Evolutionary conservation across 2,329 filamentous ascomycete species (phyloP), one percentile per base, ranked within the genome.

Genomic region (Fusarium denticulatum): DNA sequence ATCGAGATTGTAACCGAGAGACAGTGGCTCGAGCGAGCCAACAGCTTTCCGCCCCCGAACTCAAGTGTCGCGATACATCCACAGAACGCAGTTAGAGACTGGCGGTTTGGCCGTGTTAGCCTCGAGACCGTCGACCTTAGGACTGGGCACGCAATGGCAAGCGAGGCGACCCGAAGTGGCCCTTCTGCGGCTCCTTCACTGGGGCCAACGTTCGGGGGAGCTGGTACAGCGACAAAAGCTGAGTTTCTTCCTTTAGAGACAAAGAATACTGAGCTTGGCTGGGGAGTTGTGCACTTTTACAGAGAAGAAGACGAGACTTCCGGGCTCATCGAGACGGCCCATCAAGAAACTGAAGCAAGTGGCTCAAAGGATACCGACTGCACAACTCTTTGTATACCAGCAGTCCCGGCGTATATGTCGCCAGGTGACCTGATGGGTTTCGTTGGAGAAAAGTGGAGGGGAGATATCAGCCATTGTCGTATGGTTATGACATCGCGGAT

Each of bases 251-350:
- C 93, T 2, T 86, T 96, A 2, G 89, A 92, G 63, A 89, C 90
- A 22, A 90, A 87, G 76, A 90, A 92, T 61, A 94, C 94, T 2
- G 93, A 97, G 67, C 87, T 95, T 4, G 94, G 94, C 46, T 98
- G 94, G 92, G 96, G 96, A 3, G 90, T 98, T 20, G 95, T 99
- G 5, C 96, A 98, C 81, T 88, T 99, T 34, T 99, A 98, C 81
- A 90, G 95, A 15, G 96, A 98, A 81, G 89, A 89, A 5, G 90
- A 94, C 66, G 93, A 97, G 81, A 92, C 91, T 2, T 86, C 89
- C 4, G 88, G 86, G 18, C 83, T 94, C 73, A 65, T 64, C 22
- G 64, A 64, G 69, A 67, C 72, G 42, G 79, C 73, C 66, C 80
- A 50, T 9, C 74, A 74, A 43, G 81, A 81, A 57, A 64, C 69